phyloP scores from a whole-genome alignment of 805 yeast genomes.

The Pichia californica region DNA sequence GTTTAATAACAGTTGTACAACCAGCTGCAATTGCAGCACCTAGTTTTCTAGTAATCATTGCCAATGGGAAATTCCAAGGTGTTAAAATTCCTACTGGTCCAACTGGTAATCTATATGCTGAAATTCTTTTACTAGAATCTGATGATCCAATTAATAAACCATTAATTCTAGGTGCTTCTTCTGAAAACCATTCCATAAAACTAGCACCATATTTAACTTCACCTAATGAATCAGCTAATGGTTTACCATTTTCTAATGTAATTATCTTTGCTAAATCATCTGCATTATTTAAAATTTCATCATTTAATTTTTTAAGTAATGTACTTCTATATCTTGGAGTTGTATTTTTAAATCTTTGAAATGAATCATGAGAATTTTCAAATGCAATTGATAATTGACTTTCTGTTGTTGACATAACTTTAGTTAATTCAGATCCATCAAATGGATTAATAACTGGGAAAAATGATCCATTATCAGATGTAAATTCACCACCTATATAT shows the following conservation, averaged over 20 bases:
- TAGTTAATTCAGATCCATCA: conserved; percentile 39
- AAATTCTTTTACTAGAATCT: conserved; percentile 40
- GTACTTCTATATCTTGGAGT: conserved; percentile 51
- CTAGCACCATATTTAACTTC: conserved; percentile 65
- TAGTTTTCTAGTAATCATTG: conserved; percentile 68
- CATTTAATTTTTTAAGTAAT: conserved; percentile 45
- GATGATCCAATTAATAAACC: conserved; percentile 60
- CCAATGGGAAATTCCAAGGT: conserved; percentile 82
- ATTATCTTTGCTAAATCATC: conserved; percentile 62
- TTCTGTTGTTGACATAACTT: conserved; percentile 45
- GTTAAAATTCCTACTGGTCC: conserved; percentile 77
- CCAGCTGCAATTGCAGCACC: conserved; percentile 84
- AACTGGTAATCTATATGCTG: conserved; percentile 61
- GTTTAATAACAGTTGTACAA: conserved; percentile 70
- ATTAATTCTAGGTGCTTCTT: conserved; percentile 64
- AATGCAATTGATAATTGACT: conserved; percentile 49
- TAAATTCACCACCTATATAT: conserved; percentile 65
- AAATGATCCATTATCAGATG: conserved; percentile 30
- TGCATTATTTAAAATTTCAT: conserved; percentile 46
- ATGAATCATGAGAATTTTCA: conserved; percentile 45
- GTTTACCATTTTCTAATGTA: conserved; percentile 72
- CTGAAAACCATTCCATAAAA: conserved; percentile 84
- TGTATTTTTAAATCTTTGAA: conserved; percentile 40
- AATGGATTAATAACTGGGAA: conserved; percentile 77
- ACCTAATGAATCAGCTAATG: conserved; percentile 61